Conservation (phyloP, 2,329 filamentous ascomycete species). For the Neophaeococcomyces aloes region DNA sequence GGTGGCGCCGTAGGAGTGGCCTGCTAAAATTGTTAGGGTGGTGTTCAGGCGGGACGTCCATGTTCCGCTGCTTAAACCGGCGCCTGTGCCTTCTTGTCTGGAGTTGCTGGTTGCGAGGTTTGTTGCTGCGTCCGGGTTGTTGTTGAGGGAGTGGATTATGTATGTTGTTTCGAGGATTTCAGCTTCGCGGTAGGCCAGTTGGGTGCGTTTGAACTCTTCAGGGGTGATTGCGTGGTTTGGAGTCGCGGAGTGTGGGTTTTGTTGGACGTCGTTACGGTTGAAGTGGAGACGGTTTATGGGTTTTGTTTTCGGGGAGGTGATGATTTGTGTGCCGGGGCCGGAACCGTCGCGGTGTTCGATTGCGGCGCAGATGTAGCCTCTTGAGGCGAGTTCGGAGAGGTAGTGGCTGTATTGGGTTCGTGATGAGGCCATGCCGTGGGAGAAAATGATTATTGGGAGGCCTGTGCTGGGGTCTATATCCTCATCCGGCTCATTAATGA, state of each 20-base stretch:
- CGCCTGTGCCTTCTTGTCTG: constrained; percentile 37
- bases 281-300: constrained; percentile 13
- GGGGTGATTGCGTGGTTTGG: constrained; percentile 9
- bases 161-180: constrained; percentile 21
- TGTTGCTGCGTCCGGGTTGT: constrained; percentile 14
- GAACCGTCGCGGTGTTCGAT: constrained; percentile 22
- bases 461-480: constrained; percentile 12
- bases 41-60: constrained; percentile 48
- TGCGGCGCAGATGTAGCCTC: constrained; percentile 19
- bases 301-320: constrained; percentile 6
- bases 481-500: not conserved
- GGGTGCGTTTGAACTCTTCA: constrained; percentile 18
- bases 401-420: constrained; percentile 22
- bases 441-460: constrained; percentile 20
- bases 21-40: constrained; percentile 46
- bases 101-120: constrained; percentile 30
- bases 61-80: constrained; percentile 38
- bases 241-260: not conserved
- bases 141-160: constrained; percentile 14
- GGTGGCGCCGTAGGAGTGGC: constrained; percentile 58
- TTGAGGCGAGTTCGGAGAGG: constrained; percentile 17
- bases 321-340: constrained; percentile 19
- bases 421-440: constrained; percentile 21
- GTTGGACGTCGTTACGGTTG: constrained; percentile 11
- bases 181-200: constrained; percentile 22